These are phyloP conservation scores for Inga oerstediana DNA, from an alignment of 306 rosid species.

Conservation along the genomic window DNA sequence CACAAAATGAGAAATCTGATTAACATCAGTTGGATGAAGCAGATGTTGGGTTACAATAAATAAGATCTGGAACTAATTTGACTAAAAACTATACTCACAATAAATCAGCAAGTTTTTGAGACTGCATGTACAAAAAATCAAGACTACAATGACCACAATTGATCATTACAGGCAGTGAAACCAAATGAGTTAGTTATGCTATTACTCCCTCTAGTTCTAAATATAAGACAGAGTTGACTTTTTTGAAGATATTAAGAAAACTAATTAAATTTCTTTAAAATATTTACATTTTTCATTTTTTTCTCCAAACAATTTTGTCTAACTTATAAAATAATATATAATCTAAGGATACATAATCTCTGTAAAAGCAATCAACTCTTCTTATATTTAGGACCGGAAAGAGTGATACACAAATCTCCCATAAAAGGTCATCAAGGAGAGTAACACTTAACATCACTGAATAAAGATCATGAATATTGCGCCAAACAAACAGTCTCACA, in stretches of 20 bases:
- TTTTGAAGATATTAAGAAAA: too few relatives aligned
- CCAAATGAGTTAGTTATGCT: neutral
- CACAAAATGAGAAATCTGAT: slow-evolving; percentile 25
- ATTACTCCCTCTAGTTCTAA: too few relatives aligned
- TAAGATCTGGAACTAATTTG: neutral
- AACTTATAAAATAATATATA: too few relatives aligned
- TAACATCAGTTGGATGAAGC: neutral
- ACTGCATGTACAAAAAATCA: neutral
- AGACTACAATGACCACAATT: neutral
- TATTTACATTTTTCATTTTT: too few relatives aligned
- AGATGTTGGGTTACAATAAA: neutral
- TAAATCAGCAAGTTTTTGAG: neutral
- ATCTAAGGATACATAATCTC: too few relatives aligned
- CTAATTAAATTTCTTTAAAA: too few relatives aligned
- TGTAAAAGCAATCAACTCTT: too few relatives aligned
- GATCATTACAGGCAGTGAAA: slow-evolving; percentile 2
- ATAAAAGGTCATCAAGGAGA: neutral
- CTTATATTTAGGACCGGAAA: too few relatives aligned
- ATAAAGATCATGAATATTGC: neutral
- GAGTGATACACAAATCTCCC: neutral
- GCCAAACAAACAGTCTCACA: neutral
- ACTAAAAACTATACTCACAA: neutral
- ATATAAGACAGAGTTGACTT: too few relatives aligned
- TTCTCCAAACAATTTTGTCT: too few relatives aligned
- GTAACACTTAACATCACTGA: neutral